Evolutionary conservation across 2,329 filamentous ascomycete genomes (phyloP).

Genomic region (Zymoseptoria crescenta): DNA sequence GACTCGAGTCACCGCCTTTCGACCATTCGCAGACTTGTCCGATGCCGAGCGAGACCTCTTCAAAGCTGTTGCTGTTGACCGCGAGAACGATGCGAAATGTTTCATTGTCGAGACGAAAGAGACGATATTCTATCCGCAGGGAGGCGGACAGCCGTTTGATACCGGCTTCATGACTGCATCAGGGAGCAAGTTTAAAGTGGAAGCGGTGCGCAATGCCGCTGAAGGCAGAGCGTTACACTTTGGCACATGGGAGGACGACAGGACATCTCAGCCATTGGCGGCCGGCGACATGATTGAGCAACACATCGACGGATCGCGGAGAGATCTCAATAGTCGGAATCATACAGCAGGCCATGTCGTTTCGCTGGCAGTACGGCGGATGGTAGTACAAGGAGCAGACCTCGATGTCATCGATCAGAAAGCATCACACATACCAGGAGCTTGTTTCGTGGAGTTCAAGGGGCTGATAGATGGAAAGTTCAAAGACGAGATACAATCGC

Average conservation of each 20-base stretch:
- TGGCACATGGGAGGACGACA: conserved; percentile 43
- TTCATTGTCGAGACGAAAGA: conserved; percentile 38
- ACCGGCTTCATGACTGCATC: conserved; percentile 47
- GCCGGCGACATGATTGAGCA: conserved; percentile 46
- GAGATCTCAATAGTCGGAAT: conserved; percentile 56
- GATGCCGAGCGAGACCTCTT: conserved; percentile 1
- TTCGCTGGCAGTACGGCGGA: conserved; percentile 56
- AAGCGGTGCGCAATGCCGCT: conserved; percentile 49
- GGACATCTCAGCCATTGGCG: background rate
- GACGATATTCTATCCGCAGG: conserved; percentile 71
- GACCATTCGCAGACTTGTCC: background rate
- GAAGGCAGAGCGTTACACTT: conserved; percentile 57
- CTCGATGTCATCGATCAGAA: conserved; percentile 55
- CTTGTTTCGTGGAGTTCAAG: conserved; percentile 59
- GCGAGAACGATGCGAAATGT: background rate
- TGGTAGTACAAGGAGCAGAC: conserved; percentile 46
- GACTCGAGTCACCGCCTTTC: conserved; percentile 3
- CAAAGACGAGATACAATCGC: conserved; percentile 55
- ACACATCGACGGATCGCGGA: conserved; percentile 52
- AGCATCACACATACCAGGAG: conserved; percentile 62
- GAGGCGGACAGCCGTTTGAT: conserved; percentile 66
- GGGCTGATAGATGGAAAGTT: conserved; percentile 58
- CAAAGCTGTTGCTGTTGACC: background rate
- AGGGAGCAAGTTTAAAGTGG: conserved; percentile 43
- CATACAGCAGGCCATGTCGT: conserved; percentile 70